Base-by-base conservation (phyloP, 176 grass and related monocot genomes). In the Lolium rigidum region DNA sequence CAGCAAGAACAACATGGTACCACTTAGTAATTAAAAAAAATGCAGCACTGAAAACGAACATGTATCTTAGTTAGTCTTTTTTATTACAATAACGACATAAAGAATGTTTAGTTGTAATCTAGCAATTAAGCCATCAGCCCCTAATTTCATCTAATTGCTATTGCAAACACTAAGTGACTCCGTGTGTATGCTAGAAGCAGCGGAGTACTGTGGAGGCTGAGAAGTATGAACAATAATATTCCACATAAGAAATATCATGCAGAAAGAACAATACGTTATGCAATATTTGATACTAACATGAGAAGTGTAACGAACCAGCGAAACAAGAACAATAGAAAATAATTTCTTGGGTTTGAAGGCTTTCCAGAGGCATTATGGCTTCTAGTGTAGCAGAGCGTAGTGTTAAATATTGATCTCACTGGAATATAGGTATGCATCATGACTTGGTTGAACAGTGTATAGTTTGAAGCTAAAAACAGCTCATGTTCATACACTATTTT, bases 151-250 rank as follows among this genome's bases (percentile, higher is more conserved):
- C 9, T 35, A 39, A 43, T 50, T 51, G 20, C 28, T 44, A 73
- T 52, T 43, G 78, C 0, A 54, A 81, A 79, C 43, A 58, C 13
- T 73, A 60, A 18, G 14, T 51, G 21, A 18, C 38, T 37, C 0
- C 31, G 12, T 65, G 48, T 7, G 71, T 44, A 80, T 9, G 38
- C 46, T 78, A 52, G n/a, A 28, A 78, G 31, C 15, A 76, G 24
- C 7, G 2, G 16, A 26, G 50, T 77, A 67, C 12, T 49, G 39
- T 35, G 46, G 17, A 67, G 58, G 69, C 31, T 35, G 15, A 75
- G 46, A 84, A 39, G 8, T 18, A 74, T 54, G 28, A 73, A 85
- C 22, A 59, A 20, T 41, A 13, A 50, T 81, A 7, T 76, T 88
- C 59, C 56, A 24, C 26, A 60, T 60, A 38, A 85, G 9, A 43